Conservation (phyloP, 257 asterid species). For the Cinchona pubescens region DNA sequence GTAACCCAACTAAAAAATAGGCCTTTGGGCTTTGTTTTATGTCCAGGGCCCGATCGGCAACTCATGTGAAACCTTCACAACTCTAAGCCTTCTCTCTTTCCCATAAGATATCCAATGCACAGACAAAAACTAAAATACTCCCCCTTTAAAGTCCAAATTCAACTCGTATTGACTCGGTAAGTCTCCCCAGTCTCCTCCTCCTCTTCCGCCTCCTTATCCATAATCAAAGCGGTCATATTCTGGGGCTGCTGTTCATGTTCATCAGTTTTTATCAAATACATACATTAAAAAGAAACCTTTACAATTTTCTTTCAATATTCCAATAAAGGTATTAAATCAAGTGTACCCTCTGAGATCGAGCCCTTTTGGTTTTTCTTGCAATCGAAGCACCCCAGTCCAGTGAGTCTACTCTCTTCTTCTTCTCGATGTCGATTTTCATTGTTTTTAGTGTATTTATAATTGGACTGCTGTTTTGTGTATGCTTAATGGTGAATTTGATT, state of each 20-base stretch:
- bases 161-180: background rate
- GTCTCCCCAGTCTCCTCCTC: no score
- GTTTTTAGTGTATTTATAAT: no score
- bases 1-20: no score
- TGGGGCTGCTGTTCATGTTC: background rate
- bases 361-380: background rate
- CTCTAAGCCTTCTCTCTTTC: background rate
- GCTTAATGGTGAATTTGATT: background rate
- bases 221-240: background rate
- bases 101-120: background rate
- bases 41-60: no score
- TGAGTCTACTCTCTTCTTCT: constrained; percentile 9
- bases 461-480: no score
- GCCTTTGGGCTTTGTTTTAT: no score
- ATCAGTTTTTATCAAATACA: background rate
- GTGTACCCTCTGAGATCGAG: constrained; percentile 4
- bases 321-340: background rate
- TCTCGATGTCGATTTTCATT: no score
- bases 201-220: no score
- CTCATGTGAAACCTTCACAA: no score
- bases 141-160: background rate
- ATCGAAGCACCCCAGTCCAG: constrained; percentile 4
- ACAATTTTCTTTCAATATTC: background rate
- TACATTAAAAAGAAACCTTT: background rate
- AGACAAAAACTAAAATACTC: background rate